These are phyloP conservation scores for Telopea speciosissima DNA, from an alignment of 177 flowering plant genomes.

Conservation along the genomic window DNA sequence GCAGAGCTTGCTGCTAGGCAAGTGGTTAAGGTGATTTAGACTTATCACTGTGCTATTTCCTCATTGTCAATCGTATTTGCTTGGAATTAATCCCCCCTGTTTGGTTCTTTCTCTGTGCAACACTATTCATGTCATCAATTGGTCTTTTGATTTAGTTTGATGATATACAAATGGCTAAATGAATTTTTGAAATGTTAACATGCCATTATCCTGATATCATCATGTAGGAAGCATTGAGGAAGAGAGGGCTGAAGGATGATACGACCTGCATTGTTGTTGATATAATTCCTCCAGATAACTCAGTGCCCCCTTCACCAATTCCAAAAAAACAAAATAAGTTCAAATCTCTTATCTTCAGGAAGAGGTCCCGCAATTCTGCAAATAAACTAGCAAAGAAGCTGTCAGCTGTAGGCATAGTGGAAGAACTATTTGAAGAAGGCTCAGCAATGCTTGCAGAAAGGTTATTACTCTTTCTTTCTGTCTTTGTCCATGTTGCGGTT, in stretches of 20 bases:
- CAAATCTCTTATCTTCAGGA: constrained; percentile 38
- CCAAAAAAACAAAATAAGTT: constrained; percentile 42
- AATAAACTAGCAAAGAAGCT: constrained; percentile 42
- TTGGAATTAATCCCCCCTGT: background rate
- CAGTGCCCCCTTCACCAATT: constrained; percentile 29
- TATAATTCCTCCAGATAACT: constrained; percentile 50
- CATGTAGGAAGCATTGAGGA: constrained; percentile 4
- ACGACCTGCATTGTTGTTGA: constrained; percentile 68
- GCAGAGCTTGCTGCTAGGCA: constrained; percentile 62
- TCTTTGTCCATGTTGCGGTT: background rate
- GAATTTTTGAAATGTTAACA: background rate
- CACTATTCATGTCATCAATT: no score
- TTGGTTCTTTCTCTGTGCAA: no score
- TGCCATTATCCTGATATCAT: background rate
- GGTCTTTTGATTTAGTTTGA: background rate
- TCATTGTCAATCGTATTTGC: background rate
- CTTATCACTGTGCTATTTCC: background rate
- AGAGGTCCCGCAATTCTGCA: constrained; percentile 24
- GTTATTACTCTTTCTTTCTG: constrained; percentile 12
- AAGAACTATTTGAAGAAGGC: constrained; percentile 49
- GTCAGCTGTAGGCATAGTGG: constrained; percentile 41
- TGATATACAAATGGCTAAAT: background rate
- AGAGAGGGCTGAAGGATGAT: constrained; percentile 62
- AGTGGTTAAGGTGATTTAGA: constrained; percentile 60
- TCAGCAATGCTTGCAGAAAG: constrained; percentile 56